A percentile compares a stretch with the other conserved stretches of the same genome.
These are phyloP conservation scores for Stagonosporopsis vannaccii DNA, from an alignment of 2,329 filamentous ascomycete species.

Conservation along the genomic window DNA sequence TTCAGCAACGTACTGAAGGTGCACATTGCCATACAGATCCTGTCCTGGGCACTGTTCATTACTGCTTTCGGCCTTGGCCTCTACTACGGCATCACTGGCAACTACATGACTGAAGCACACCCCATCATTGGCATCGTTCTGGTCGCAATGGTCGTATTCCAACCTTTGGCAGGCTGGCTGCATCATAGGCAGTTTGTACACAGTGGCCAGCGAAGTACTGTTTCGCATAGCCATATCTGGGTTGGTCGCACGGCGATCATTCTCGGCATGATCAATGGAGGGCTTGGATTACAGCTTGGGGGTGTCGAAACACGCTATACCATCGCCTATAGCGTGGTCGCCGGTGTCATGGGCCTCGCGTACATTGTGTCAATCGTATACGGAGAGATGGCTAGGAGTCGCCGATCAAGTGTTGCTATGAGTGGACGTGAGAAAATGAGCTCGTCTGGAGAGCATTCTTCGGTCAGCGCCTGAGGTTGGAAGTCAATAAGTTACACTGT, in stretches of 20 bases:
- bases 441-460: background rate
- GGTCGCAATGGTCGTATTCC: constrained; percentile 59
- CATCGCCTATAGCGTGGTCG: constrained; percentile 57
- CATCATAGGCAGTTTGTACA: constrained; percentile 60
- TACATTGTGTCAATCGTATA: constrained; percentile 9
- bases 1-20: constrained; percentile 49
- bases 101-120: constrained; percentile 50
- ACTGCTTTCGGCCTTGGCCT: constrained; percentile 59
- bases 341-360: constrained; percentile 51
- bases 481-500: background rate
- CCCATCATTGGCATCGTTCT: constrained; percentile 60
- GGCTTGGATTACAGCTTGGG: constrained; percentile 56
- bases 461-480: background rate
- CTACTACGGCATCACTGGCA: constrained; percentile 52
- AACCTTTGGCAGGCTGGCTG: constrained; percentile 58
- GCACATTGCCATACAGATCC: constrained; percentile 53
- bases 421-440: constrained; percentile 14
- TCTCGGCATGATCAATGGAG: constrained; percentile 63
- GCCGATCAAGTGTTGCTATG: constrained; percentile 3
- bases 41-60: constrained; percentile 55
- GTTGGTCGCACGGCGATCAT: constrained; percentile 58
- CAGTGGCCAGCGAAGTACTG: constrained; percentile 51
- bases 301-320: constrained; percentile 22
- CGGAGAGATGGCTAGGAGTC: constrained; percentile 6
- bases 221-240: constrained; percentile 61